Percentiles rank a stretch among this genome's conserved stretches.
Conservation (phyloP, 2,329 filamentous ascomycete species). For the Fusarium brachygibbosum region DNA sequence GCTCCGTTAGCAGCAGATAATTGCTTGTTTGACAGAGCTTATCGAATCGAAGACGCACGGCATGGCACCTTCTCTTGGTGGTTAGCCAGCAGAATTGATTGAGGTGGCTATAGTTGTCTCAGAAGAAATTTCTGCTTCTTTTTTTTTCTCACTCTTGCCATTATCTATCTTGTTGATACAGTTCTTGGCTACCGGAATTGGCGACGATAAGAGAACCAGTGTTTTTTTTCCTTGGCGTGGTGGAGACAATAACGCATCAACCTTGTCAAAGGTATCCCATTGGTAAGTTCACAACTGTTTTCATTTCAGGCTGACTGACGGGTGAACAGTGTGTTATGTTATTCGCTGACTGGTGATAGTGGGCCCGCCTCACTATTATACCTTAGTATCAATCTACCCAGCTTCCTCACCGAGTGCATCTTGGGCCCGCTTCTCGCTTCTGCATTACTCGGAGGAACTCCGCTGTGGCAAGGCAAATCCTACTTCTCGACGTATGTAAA, state of each 20-base stretch:
- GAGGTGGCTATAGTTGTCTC: conserved; percentile 20
- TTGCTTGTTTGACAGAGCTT: conserved; percentile 26
- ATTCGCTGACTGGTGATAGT: conserved; percentile 17
- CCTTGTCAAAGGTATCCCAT: conserved; percentile 18
- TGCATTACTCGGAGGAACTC: conserved; percentile 33
- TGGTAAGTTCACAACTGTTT: conserved; percentile 10
- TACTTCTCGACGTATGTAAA: conserved; percentile 13
- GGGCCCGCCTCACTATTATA: conserved; percentile 11
- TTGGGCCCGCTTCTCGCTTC: conserved; percentile 13
- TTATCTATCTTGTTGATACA: neutral
- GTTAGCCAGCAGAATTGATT: conserved; percentile 20
- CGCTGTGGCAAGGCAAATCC: conserved; percentile 23
- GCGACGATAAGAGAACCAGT: conserved; percentile 17
- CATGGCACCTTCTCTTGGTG: conserved; percentile 23
- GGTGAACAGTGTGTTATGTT: neutral
- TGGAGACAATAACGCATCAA: conserved; percentile 21
- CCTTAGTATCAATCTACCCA: neutral
- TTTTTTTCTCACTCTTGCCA: neutral
- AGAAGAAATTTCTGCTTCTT: conserved; percentile 5
- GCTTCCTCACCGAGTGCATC: conserved; percentile 2
- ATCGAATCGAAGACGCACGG: conserved; percentile 14
- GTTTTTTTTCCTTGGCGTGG: conserved; percentile 7
- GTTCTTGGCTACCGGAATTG: conserved; percentile 23
- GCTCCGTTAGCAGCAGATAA: conserved; percentile 24
- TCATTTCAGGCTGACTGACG: conserved; percentile 1